Evolutionary conservation across 1,284 basidiomycete genomes (phyloP).

Genomic region (Malassezia vespertilionis): DNA sequence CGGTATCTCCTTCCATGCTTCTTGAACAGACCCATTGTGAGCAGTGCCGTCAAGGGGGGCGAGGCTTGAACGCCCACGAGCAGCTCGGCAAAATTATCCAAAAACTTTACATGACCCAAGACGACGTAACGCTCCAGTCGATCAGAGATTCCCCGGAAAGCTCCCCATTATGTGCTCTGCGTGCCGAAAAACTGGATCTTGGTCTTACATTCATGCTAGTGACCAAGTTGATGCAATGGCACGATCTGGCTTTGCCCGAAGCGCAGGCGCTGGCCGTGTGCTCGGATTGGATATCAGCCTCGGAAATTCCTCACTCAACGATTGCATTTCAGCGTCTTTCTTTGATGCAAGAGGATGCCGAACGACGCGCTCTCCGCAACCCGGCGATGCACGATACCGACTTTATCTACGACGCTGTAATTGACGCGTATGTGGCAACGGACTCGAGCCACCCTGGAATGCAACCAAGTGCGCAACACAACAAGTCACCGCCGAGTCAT

Average conservation of each 20-base stretch:
- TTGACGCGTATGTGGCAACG: slow-evolving; percentile 13
- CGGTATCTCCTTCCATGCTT: neutral
- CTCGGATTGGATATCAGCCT: slow-evolving; percentile 2
- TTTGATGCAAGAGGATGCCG: slow-evolving; percentile 8
- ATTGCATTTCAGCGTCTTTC: slow-evolving; percentile 7
- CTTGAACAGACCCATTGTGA: neutral
- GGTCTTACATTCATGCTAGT: slow-evolving; percentile 9
- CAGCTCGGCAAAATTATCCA: neutral
- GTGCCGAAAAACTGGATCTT: slow-evolving; percentile 8
- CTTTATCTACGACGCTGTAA: slow-evolving; percentile 13
- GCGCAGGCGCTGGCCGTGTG: slow-evolving; percentile 12
- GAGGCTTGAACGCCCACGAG: neutral
- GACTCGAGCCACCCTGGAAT: too few species aligned
- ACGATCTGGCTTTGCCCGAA: slow-evolving; percentile 8
- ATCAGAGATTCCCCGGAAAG: slow-evolving; percentile 4
- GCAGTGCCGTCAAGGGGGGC: neutral
- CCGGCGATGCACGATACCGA: neutral
- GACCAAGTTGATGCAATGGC: slow-evolving; percentile 13
- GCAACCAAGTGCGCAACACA: neutral
- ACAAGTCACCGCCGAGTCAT: too few species aligned
- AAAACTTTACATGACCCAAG: neutral
- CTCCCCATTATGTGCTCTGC: slow-evolving; percentile 8
- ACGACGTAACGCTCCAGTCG: slow-evolving; percentile 4
- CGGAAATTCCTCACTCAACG: slow-evolving; percentile 1
- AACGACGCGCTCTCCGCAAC: slow-evolving; percentile 1